Evolutionary conservation across 2,329 filamentous ascomycete species (phyloP), one percentile per base, ranked within the genome.

Genomic region (Colletotrichum tabaci): DNA sequence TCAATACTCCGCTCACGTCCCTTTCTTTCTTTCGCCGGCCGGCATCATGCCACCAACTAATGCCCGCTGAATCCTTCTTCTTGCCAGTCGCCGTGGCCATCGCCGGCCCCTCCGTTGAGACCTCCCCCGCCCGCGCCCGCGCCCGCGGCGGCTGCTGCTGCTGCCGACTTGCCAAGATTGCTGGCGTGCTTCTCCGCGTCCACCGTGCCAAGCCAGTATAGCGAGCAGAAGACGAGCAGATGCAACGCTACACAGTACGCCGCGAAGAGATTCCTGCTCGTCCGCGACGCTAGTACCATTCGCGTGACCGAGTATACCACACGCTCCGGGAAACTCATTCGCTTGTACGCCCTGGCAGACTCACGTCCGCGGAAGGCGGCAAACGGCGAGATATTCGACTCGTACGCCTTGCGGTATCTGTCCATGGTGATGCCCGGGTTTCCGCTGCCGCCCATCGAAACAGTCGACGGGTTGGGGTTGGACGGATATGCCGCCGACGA

Each of bases 301-400:
- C 95, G 89, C 57, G 96, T 98, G 64, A 98, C 88, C 44, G 95
- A 95, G 82, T 97, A 97, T 4, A 99, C 93, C 58, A 94, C 90
- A 49, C 96, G 88, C 82, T 99, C 96, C 0, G 95, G 95, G 10
- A 98, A 84, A 77, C 92, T 96, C 95, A 99, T 97, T 52, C 95
- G 91, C 78, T 95, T 94, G 82, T 98, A 95, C 1, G 96, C 96
- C 58, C 97, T 88, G 8, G 94, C 92, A 47, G 93, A 95, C 83
- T 99, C 97, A 62, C 96, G 90, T n/a, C 96, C 95, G 55, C 96
- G 89, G 84, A 99, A 99, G 3, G 95, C 95, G 35, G 96, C 95
- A 80, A 99, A 99, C 0, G 96, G 96, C 13, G 95, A 98, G 60
- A 99, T 92, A 78, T 96, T 97, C 52, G 93, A 94, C 84, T 99